phyloP scores from a whole-genome alignment of 106 monocot genomes.

The Apostasia shenzhenica region DNA sequence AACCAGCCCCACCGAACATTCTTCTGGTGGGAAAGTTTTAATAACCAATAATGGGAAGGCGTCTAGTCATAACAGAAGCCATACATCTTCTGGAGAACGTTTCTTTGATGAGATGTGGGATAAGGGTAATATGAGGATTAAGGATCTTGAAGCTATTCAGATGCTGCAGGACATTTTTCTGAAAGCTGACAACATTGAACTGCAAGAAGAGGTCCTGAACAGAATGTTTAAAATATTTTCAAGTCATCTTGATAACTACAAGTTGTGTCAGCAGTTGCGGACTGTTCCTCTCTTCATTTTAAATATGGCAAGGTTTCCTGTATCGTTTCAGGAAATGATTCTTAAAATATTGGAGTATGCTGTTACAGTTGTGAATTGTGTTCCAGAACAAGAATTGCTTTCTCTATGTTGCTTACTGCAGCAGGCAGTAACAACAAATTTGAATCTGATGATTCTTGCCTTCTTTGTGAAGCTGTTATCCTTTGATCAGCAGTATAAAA shows the following conservation, averaged over 20 bases:
- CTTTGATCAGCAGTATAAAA: conserved; percentile 95
- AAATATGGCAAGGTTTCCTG: conserved; percentile 88
- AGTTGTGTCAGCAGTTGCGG: conserved; percentile 78
- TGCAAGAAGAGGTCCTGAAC: conserved; percentile 92
- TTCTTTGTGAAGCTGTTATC: conserved; percentile 96
- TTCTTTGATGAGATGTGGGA: conserved; percentile 66
- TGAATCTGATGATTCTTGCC: conserved; percentile 83
- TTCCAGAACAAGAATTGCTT: conserved; percentile 95
- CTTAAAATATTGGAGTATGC: conserved; percentile 99
- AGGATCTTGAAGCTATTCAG: conserved; percentile 96
- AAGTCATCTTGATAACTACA: conserved; percentile 94
- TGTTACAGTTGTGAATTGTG: conserved; percentile 95
- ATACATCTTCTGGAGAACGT: conserved; percentile 57
- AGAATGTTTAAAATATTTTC: conserved; percentile 99
- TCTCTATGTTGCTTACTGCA: conserved; percentile 96
- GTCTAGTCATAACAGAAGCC: conserved; percentile 52
- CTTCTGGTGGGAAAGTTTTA: conserved; percentile 31
- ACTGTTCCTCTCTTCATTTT: conserved; percentile 89
- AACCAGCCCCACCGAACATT: conserved; percentile 59
- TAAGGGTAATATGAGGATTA: conserved; percentile 59
- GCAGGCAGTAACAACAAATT: conserved; percentile 64
- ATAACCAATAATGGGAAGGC: conserved; percentile 40
- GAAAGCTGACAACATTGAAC: conserved; percentile 80
- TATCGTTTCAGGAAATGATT: conserved; percentile 82
- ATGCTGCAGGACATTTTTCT: conserved; percentile 99